Conservation (phyloP, 2,329 filamentous ascomycete genomes). For the Colletotrichum filicis region DNA sequence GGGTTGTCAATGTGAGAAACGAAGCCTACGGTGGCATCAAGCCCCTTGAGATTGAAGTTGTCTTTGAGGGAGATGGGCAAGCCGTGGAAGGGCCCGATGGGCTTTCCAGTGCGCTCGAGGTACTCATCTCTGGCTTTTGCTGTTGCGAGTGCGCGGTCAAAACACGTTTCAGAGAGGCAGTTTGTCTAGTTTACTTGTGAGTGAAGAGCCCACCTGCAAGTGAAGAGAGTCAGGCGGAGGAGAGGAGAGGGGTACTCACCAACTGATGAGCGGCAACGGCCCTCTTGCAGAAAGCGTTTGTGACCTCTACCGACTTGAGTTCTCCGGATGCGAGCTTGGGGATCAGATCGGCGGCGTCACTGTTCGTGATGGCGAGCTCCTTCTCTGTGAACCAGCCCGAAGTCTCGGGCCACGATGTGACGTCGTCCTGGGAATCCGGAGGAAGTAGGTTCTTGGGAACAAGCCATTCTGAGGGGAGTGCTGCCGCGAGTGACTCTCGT, state of each 20-base stretch:
- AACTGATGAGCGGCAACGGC: constrained; percentile 49
- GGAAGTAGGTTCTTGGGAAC: constrained; percentile 65
- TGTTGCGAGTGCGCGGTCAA: constrained; percentile 60
- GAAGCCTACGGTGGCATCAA: constrained; percentile 71
- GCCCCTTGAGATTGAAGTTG: constrained; percentile 71
- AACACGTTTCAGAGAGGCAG: constrained; percentile 65
- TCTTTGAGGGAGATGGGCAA: constrained; percentile 77
- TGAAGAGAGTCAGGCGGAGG: constrained; percentile 39
- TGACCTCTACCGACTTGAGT: constrained; percentile 57
- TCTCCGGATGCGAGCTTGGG: constrained; percentile 48
- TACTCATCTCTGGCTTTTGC: constrained; percentile 63
- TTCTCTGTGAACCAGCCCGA: constrained; percentile 69
- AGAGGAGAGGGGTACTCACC: background rate
- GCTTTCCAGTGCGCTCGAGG: constrained; percentile 56
- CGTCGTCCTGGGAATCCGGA: constrained; percentile 62
- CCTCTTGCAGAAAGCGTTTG: constrained; percentile 65
- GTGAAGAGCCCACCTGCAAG: background rate
- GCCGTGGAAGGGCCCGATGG: constrained; percentile 72
- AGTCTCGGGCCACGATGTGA: constrained; percentile 63
- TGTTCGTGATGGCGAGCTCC: constrained; percentile 51
- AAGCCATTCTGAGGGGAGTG: constrained; percentile 68
- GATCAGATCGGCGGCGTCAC: constrained; percentile 46
- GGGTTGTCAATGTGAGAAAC: constrained; percentile 70
- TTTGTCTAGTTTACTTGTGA: constrained; percentile 48
- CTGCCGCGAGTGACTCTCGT: constrained; percentile 52